These are phyloP conservation scores for Globisporangium viniferum DNA, from an alignment of 352 stramenopile species.

Conservation along the genomic window DNA sequence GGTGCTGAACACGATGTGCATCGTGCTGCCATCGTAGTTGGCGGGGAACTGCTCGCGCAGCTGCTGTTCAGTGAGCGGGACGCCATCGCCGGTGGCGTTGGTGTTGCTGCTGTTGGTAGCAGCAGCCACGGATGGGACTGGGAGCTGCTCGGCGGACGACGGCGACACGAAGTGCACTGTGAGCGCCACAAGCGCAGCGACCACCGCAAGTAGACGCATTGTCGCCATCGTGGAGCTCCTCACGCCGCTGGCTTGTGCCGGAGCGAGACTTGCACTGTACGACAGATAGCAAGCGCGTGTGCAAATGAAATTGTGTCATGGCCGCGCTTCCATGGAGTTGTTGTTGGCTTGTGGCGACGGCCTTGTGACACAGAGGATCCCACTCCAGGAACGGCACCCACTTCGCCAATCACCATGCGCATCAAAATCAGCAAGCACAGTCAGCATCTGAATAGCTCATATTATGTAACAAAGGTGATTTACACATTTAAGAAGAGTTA, in stretches of 20 bases:
- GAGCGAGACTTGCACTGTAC: no score
- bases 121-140: background rate
- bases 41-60: slow-evolving; percentile 9
- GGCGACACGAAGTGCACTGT: background rate
- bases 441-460: background rate
- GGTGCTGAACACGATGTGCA: slow-evolving; percentile 32
- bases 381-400: background rate
- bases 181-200: background rate
- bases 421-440: background rate
- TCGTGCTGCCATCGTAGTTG: slow-evolving; percentile 17
- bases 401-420: background rate
- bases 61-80: background rate
- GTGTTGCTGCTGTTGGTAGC: background rate
- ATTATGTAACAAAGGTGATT: background rate
- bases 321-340: background rate
- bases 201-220: background rate
- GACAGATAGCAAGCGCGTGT: background rate
- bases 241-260: background rate
- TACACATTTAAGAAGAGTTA: background rate
- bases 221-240: background rate
- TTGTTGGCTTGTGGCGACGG: background rate
- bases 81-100: background rate
- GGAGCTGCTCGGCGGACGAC: background rate
- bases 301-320: background rate
- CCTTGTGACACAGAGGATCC: background rate